phyloP scores from a whole-genome alignment of 495 filamentous ascomycete genomes.

The Xylaria flabelliformis region DNA sequence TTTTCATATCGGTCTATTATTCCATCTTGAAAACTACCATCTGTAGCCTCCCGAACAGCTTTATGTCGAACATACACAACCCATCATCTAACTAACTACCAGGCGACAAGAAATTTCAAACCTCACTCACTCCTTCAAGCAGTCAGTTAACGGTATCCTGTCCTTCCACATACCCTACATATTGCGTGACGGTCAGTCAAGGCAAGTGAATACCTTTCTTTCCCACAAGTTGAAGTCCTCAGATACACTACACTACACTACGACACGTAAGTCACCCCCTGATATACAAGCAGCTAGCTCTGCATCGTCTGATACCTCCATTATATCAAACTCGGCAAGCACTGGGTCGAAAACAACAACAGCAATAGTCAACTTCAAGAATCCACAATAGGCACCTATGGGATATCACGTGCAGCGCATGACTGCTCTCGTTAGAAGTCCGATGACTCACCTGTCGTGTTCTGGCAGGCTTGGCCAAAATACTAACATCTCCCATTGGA shows the following conservation, averaged over 20 bases:
- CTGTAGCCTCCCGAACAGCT: not conserved
- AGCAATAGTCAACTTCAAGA: not conserved
- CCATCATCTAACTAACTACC: not conserved
- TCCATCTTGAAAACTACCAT: not conserved
- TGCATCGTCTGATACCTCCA: not conserved
- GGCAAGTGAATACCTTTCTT: not conserved
- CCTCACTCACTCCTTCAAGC: not conserved
- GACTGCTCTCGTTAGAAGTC: not conserved
- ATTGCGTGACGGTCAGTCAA: not conserved
- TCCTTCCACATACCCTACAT: not conserved
- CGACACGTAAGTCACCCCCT: not conserved
- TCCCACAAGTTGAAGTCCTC: not conserved
- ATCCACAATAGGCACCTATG: not conserved
- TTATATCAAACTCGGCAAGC: not conserved
- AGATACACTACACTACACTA: not conserved
- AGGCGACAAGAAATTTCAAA: not conserved
- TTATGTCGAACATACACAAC: not conserved
- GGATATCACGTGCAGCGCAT: too few relatives aligned
- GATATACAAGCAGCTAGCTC: not conserved
- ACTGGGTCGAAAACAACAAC: not conserved
- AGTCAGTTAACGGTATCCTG: not conserved
- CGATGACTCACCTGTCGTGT: conserved; percentile 4
- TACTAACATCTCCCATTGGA: not conserved
- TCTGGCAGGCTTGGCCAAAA: not conserved
- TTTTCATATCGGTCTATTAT: too few relatives aligned